Evolutionary conservation across 306 rosid genomes (phyloP), one percentile per base, ranked within the genome.

Genomic region (Quercus parvula): DNA sequence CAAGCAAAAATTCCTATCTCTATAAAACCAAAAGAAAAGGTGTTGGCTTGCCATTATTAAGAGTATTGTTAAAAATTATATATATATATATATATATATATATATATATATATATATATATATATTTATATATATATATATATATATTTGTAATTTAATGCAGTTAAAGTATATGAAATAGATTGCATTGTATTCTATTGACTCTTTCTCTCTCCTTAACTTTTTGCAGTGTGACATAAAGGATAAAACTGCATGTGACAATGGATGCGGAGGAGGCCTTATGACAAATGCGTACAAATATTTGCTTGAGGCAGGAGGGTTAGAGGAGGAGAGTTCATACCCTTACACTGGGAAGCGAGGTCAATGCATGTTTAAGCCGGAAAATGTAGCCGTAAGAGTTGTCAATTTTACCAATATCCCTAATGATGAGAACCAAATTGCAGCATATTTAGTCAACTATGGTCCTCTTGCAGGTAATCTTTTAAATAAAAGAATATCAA

Each of bases 261-360:
- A 56, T 57, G 99, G 99, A 6, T 92, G 97, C 70, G 27, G 68
- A 0, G 97, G 97, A 19, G 97, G 99, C 15, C 90, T 94, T 1
- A 94, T 94, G 99, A 94, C 97, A 70, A 94, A 88, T 71, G 99
- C 99, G 4, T 94, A 92, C 77, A 89, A 83, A 46, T 92, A 94
- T 84, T 72, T 94, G 82, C 82, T 92, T 4, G 87, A 89, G 54
- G 82, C 95, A 24, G 99, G 97, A 44, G 99, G 99, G 31, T 73
- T 95, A 44, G 94, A 95, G 38, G 96, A 91, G 12, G 98, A 90
- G 68, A 67, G 75, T 46, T 69, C 91, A 2, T 95, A 92, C 78
- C 98, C 97, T 0, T 92, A 95, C 66, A 88, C 86, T 0, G 98
- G 91, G 0, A 71, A 6, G 24, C 68, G 41, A 3, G 92, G 92